A percentile compares a stretch with the other conserved stretches of the same genome.
Conservation (phyloP, 345 rosid genomes). For the Fremontodendron californicum region DNA sequence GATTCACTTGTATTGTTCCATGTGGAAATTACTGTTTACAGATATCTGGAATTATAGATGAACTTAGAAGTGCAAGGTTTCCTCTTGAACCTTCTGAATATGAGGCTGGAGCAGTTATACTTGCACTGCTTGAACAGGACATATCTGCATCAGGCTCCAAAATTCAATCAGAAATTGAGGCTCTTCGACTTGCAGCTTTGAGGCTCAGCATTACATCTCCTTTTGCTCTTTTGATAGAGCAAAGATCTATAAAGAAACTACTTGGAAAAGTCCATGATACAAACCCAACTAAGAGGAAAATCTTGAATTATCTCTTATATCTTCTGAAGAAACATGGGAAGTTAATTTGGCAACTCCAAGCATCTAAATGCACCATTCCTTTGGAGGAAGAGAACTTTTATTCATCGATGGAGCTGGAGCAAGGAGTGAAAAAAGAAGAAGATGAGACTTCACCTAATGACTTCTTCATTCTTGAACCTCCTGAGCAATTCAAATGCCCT, state of each 20-base stretch:
- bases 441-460: slow-evolving; percentile 2
- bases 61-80: slow-evolving; percentile 30
- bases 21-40: slow-evolving; percentile 16
- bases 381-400: not conserved
- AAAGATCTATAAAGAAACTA: slow-evolving; percentile 31
- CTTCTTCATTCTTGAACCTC: slow-evolving; percentile 16
- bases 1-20: not conserved
- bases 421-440: not conserved
- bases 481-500: slow-evolving; percentile 33
- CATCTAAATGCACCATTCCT: not conserved
- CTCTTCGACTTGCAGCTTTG: slow-evolving; percentile 29
- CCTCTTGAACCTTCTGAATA: slow-evolving; percentile 32
- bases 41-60: slow-evolving; percentile 35
- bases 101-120: slow-evolving; percentile 33
- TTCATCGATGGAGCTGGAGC: not conserved
- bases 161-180: slow-evolving; percentile 26
- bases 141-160: slow-evolving; percentile 19
- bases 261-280: slow-evolving; percentile 15
- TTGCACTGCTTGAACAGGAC: slow-evolving; percentile 19
- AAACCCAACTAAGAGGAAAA: slow-evolving; percentile 15
- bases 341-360: slow-evolving; percentile 10
- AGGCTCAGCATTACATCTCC: slow-evolving; percentile 34
- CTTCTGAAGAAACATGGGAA: slow-evolving; percentile 37
- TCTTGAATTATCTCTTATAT: slow-evolving; percentile 29
- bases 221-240: slow-evolving; percentile 30